phyloP scores from a whole-genome alignment of 2,329 filamentous ascomycete genomes.

The Alternaria longipes region DNA sequence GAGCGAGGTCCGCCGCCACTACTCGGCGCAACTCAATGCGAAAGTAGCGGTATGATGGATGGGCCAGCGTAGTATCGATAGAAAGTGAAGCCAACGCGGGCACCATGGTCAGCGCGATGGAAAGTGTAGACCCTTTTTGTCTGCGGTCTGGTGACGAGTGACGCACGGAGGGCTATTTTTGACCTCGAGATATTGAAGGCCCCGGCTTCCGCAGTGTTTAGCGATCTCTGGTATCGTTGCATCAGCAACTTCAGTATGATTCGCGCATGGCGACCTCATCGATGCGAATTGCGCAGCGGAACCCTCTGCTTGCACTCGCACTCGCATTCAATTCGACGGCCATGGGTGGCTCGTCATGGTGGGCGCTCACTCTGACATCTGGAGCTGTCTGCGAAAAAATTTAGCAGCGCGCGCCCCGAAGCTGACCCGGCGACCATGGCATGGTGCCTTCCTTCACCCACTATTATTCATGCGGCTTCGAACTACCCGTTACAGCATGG shows the following conservation, averaged over 20 bases:
- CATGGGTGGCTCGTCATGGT: background rate
- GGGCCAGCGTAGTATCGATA: conserved; percentile 22
- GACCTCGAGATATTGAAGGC: conserved; percentile 32
- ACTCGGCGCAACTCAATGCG: conserved; percentile 8
- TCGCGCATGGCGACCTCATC: conserved; percentile 1
- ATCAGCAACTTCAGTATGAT: conserved; percentile 32
- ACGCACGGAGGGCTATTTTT: conserved; percentile 42
- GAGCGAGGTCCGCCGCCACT: conserved; percentile 8
- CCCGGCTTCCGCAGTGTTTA: conserved; percentile 31
- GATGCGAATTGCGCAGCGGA: background rate
- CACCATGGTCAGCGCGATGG: conserved; percentile 13
- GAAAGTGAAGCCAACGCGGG: conserved; percentile 11
- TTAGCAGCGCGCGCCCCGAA: conserved; percentile 20
- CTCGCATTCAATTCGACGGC: background rate
- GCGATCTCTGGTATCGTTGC: conserved; percentile 34
- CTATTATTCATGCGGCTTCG: conserved; percentile 20
- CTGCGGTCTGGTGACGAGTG: conserved; percentile 27
- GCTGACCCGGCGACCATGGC: conserved; percentile 18
- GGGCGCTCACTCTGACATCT: conserved; percentile 1
- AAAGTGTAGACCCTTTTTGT: conserved; percentile 14
- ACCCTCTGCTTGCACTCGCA: background rate
- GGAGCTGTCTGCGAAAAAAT: conserved; percentile 4
- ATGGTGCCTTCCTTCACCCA: conserved; percentile 5
- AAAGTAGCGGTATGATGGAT: conserved; percentile 13
- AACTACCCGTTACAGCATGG: conserved; percentile 23